Conservation (phyloP, 306 rosid genomes). For the Cucumis melo region DNA sequence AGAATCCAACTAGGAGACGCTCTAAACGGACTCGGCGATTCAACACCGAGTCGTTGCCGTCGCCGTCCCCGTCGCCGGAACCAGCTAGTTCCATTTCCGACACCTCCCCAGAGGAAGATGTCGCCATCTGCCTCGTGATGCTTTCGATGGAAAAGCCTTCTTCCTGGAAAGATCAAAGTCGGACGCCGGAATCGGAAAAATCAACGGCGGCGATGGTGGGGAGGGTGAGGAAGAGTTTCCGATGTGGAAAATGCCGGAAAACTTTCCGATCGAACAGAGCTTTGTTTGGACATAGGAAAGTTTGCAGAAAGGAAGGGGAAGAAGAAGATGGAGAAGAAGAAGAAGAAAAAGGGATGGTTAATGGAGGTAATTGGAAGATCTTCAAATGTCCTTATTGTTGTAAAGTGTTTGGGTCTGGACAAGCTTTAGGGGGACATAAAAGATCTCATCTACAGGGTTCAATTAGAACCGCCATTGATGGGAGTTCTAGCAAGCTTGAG, state of each 20-base stretch:
- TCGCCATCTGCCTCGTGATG: conserved; percentile 76
- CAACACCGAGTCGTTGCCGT: not conserved
- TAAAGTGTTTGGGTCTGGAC: conserved; percentile 71
- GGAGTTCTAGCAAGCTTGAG: conserved; percentile 10
- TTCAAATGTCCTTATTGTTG: conserved; percentile 67
- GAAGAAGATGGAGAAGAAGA: not conserved
- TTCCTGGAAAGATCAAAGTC: not conserved
- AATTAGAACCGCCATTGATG: conserved; percentile 3
- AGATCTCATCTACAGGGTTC: conserved; percentile 46
- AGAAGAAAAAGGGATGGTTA: not conserved
- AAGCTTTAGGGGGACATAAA: conserved; percentile 90
- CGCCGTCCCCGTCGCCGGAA: conserved; percentile 16
- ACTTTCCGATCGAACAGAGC: conserved; percentile 81
- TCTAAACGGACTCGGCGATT: conserved; percentile 45
- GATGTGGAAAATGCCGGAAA: conserved; percentile 74
- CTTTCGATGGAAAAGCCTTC: conserved; percentile 45
- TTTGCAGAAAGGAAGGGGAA: not conserved
- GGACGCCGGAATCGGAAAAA: conserved; percentile 14
- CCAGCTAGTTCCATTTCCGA: conserved; percentile 67
- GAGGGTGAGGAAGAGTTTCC: conserved; percentile 8
- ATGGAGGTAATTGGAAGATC: conserved; percentile 28
- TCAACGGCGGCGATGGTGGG: conserved; percentile 20
- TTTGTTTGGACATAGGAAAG: conserved; percentile 56
- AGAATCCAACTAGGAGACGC: conserved; percentile 45
- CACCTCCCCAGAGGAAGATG: conserved; percentile 54